Base-by-base conservation (phyloP, 352 stramenopile genomes). In the Globisporangium radiosum region DNA sequence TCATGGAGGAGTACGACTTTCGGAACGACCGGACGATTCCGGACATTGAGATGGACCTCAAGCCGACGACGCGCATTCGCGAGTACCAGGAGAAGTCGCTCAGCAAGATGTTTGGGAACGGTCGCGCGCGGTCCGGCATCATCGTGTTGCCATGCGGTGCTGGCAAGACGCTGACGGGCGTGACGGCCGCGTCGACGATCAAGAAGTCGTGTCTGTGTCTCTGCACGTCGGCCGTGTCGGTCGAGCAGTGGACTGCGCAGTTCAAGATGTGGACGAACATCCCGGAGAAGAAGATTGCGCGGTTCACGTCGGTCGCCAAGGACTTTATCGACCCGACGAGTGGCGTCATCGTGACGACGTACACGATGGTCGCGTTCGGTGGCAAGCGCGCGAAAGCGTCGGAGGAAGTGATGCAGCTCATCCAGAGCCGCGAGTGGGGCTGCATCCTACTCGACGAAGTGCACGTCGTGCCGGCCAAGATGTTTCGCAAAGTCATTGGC, bases 1-100 rank as follows among this genome's bases (percentile, higher is more conserved):
- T 99, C 10, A 99, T 99, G 95, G 97, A 99, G 63, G 97, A 99
- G 80, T 99, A 99, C 74, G 97, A 99, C 72, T 99, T 99, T 73
- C 82, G 83, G 52, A 92, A 94, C 38, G 81, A 92, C 66, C 92
- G 90, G 69, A 87, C 78, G 10, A 95, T 93, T 68, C 73, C 85
- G 0, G 82, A 92, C 45, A 78, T 94, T 42, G 82, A 94, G 53
- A 94, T 94, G 84, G 81, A 94, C 69, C 68, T 94, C 19, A 94
- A 94, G 56, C 89, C 87, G 51, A 96, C 88, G 7, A 97, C 91
- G 51, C 83, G 89, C 38, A 98, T 99, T 69, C 92, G 97, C 37
- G 83, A 97, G 51, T 99, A 99, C 78, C 97, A 99, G 71, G 96
- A 99, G 66, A 97, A 98, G 60, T 98, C 89, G 19, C 83, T 99